Percentiles rank a stretch among this genome's conserved stretches.
These are phyloP conservation scores for Pythium coloratum DNA, from an alignment of 352 stramenopile genomes.

Conservation along the genomic window DNA sequence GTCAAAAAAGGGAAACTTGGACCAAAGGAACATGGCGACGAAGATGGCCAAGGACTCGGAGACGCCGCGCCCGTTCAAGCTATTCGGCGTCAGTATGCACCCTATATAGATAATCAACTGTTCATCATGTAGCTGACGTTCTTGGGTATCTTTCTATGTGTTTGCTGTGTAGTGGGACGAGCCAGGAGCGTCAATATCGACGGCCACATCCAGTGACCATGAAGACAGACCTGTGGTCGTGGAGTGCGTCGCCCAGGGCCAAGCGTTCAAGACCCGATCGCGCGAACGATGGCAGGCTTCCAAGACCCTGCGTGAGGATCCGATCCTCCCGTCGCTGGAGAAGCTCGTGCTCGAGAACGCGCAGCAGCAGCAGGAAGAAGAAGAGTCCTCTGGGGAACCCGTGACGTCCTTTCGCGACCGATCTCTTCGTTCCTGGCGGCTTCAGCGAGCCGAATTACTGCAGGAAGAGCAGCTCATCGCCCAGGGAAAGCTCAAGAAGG, in stretches of 20 bases:
- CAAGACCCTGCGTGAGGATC: conserved; percentile 48
- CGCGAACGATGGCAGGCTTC: conserved; percentile 39
- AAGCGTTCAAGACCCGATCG: conserved; percentile 51
- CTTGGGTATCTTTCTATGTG: neutral
- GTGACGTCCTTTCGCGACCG: conserved; percentile 46
- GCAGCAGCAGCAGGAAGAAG: conserved; percentile 9
- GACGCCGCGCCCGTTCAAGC: conserved; percentile 28
- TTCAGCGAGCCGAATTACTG: conserved; percentile 46
- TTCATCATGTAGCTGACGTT: conserved; percentile 9
- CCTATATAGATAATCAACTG: neutral
- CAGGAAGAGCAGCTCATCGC: conserved; percentile 22
- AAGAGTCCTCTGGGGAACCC: conserved; percentile 8
- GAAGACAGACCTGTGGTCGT: conserved; percentile 7
- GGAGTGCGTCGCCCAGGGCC: conserved; percentile 42
- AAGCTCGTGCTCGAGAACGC: conserved; percentile 21
- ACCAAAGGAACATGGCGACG: conserved; percentile 13
- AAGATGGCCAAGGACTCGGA: conserved; percentile 10
- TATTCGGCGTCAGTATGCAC: conserved; percentile 24
- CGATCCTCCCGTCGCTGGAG: conserved; percentile 45
- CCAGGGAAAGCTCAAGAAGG: conserved; percentile 17
- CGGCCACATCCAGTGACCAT: neutral
- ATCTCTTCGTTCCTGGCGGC: conserved; percentile 64
- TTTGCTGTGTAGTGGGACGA: conserved; percentile 22
- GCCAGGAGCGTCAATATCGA: conserved; percentile 2
- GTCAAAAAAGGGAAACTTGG: conserved; percentile 29